A percentile compares a stretch with the other conserved stretches of the same genome.
Conservation (phyloP, 2,329 filamentous ascomycete species). For the Dichotomopilus funicola region DNA sequence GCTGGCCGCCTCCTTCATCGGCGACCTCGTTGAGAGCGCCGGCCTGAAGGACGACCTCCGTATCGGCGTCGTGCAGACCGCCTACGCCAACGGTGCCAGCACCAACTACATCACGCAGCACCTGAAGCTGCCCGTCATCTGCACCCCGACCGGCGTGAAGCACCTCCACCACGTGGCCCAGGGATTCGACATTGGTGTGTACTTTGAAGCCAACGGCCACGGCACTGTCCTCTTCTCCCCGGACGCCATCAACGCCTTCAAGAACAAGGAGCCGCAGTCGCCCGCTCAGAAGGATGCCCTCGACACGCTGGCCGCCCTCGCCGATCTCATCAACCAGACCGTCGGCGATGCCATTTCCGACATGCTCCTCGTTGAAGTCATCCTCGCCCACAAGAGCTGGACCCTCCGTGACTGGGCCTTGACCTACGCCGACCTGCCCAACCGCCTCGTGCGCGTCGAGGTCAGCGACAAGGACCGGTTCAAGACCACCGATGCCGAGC, state of each 20-base stretch:
- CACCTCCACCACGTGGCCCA: conserved; percentile 95
- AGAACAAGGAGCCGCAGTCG: conserved; percentile 74
- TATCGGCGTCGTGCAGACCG: conserved; percentile 93
- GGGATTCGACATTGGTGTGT: conserved; percentile 91
- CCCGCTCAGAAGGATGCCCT: conserved; percentile 87
- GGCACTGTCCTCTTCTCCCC: conserved; percentile 93
- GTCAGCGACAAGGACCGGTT: conserved; percentile 85
- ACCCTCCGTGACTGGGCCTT: conserved; percentile 82
- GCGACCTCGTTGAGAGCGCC: conserved; percentile 74
- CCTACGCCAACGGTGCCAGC: conserved; percentile 93
- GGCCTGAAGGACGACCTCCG: conserved; percentile 74
- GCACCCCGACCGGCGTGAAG: conserved; percentile 94
- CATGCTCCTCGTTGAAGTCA: conserved; percentile 91
- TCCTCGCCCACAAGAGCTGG: conserved; percentile 93
- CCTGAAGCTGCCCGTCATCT: conserved; percentile 81
- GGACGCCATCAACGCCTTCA: conserved; percentile 72
- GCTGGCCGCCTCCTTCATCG: conserved; percentile 87
- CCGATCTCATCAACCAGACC: conserved; percentile 94
- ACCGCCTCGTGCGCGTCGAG: conserved; percentile 88
- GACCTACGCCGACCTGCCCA: conserved; percentile 90
- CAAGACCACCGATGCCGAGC: conserved; percentile 86
- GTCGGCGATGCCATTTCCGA: conserved; percentile 95
- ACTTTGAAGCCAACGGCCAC: conserved; percentile 98
- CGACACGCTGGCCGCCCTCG: conserved; percentile 73
- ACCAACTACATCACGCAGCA: conserved; percentile 88